Percentiles rank a stretch among this genome's conserved stretches.
Conservation (phyloP, 371 early-diverging fungal genomes). For the Syncephalastrum sp. region DNA sequence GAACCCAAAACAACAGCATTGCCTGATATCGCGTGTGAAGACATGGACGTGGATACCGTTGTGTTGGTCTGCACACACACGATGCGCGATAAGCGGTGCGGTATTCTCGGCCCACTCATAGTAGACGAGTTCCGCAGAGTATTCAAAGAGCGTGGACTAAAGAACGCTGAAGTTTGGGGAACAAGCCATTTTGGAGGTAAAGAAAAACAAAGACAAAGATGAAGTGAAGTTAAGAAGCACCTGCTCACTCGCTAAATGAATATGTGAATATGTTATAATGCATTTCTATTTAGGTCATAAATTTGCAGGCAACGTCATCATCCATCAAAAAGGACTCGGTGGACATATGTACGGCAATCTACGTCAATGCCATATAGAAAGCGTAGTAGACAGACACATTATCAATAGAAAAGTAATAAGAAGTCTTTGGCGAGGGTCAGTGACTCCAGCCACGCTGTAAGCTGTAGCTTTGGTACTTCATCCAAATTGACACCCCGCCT, state of each 20-base stretch:
- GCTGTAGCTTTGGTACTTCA: too few species aligned
- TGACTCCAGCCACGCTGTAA: conserved; percentile 22
- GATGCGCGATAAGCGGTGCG: conserved; percentile 45
- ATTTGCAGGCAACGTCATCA: conserved; percentile 52
- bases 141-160: conserved; percentile 23
- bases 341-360: conserved; percentile 56
- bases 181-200: conserved; percentile 53
- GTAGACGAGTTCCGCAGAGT: conserved; percentile 36
- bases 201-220: background rate
- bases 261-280: background rate
- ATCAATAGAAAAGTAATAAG: conserved; percentile 37
- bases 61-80: conserved; percentile 48
- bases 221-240: background rate
- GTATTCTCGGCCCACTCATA: conserved; percentile 39
- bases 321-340: conserved; percentile 43
- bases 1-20: conserved; percentile 12
- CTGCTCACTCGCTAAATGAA: background rate
- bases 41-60: conserved; percentile 30
- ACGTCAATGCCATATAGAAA: conserved; percentile 43
- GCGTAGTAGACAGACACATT: conserved; percentile 46
- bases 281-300: conserved; percentile 34
- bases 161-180: conserved; percentile 41
- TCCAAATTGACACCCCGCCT: too few species aligned
- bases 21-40: conserved; percentile 4
- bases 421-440: conserved; percentile 46